Evolutionary conservation across 768 basidiomycete genomes (phyloP).

Genomic region (Artomyces pyxidatus): DNA sequence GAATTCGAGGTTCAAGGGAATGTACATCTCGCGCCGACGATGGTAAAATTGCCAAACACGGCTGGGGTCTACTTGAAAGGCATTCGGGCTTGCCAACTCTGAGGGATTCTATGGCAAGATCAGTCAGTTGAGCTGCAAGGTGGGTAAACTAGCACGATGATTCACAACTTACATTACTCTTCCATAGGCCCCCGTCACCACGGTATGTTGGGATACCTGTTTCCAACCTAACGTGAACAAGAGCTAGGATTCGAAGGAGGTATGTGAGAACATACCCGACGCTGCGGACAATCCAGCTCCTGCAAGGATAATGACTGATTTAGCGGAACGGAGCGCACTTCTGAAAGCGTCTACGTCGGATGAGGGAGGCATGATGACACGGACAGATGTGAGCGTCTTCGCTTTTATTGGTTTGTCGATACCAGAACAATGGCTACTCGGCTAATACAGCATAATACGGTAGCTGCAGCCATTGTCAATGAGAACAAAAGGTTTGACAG

Average conservation of each 20-base stretch:
- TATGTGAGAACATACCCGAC: constrained; percentile 32
- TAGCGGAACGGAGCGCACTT: constrained; percentile 2
- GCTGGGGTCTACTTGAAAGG: background rate
- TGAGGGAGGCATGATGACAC: background rate
- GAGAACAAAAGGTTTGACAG: no score
- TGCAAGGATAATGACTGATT: constrained; percentile 31
- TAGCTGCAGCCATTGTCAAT: no score
- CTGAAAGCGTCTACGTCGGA: background rate
- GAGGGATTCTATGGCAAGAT: background rate
- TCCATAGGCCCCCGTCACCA: background rate
- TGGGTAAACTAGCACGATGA: no score
- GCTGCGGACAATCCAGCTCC: constrained; percentile 58
- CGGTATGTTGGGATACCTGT: constrained; percentile 21
- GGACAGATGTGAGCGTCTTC: no score
- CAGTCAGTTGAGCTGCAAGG: no score
- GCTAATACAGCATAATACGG: no score
- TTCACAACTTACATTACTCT: background rate
- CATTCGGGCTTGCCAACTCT: background rate
- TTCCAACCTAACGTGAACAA: constrained; percentile 16
- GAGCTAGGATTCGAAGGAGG: background rate
- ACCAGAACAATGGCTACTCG: no score
- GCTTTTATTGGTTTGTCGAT: no score
- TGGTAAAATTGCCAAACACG: background rate
- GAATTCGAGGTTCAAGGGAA: no score
- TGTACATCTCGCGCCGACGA: background rate